phyloP scores from a whole-genome alignment of 345 rosid species.

The Populus pruinosa region DNA sequence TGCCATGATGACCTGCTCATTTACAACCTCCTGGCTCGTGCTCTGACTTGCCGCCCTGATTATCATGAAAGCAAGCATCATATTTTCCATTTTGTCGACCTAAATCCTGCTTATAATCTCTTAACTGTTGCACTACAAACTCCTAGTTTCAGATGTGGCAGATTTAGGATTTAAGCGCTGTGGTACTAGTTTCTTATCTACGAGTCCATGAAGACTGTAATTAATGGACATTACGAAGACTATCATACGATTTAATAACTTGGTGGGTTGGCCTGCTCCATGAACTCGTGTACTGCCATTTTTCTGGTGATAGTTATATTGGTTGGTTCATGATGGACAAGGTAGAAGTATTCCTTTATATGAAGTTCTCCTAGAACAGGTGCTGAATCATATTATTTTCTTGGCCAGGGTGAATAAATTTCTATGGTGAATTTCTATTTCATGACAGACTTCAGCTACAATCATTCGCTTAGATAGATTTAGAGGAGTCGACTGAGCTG shows the following conservation, averaged over 20 bases:
- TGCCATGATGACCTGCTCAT: not conserved
- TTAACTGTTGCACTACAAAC: not conserved
- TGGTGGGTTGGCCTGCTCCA: not conserved
- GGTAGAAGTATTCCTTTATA: not conserved
- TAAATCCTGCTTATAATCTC: not conserved
- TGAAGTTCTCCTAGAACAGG: not conserved
- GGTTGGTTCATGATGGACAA: not conserved
- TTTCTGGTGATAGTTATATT: not conserved
- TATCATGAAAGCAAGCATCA: not conserved
- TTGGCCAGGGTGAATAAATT: slow-evolving; percentile 10
- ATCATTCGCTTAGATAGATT: not conserved
- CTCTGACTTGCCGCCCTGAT: not conserved
- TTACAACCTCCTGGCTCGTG: not conserved
- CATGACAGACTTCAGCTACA: not conserved
- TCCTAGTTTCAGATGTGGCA: not conserved
- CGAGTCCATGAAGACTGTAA: not conserved
- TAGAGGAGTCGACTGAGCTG: not conserved
- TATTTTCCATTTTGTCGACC: not conserved
- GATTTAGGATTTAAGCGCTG: not conserved
- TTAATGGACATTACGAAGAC: not conserved
- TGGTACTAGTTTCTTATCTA: not conserved
- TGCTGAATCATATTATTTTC: not conserved
- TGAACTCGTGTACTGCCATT: not conserved
- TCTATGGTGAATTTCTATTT: not conserved
- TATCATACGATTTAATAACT: not conserved